phyloP scores from a whole-genome alignment of 1,284 basidiomycete genomes.

The Sutorius eximius region DNA sequence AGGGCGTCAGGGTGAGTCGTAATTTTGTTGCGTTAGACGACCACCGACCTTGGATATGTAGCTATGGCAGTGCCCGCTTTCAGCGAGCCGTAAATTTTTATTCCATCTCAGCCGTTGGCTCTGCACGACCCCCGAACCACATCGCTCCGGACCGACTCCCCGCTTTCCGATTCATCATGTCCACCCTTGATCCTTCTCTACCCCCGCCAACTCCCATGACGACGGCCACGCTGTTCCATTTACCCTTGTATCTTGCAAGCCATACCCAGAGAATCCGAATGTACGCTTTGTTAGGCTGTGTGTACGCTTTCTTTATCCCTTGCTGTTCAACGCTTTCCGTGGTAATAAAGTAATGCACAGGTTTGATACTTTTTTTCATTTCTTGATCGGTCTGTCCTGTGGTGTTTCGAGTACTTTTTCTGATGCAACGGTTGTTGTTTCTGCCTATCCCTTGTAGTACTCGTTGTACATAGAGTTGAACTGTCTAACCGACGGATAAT shows the following conservation, averaged over 20 bases:
- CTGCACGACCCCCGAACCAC: background rate
- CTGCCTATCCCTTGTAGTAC: constrained; percentile 10
- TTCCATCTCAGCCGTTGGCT: background rate
- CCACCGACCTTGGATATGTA: background rate
- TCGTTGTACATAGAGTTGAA: constrained; percentile 12
- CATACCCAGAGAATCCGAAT: constrained; percentile 13
- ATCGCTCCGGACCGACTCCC: background rate
- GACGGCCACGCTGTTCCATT: background rate
- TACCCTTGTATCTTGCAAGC: constrained; percentile 8
- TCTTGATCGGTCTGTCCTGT: background rate
- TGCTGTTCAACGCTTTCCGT: constrained; percentile 9
- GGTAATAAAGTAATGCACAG: constrained; percentile 2
- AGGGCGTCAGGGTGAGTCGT: constrained; percentile 8
- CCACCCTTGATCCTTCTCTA: background rate
- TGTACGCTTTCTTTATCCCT: constrained; percentile 19
- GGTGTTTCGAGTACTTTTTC: background rate
- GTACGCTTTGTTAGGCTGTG: constrained; percentile 18
- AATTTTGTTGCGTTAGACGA: background rate
- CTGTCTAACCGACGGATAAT: background rate
- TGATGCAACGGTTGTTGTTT: background rate
- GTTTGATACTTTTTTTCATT: background rate
- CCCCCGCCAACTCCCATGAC: background rate
- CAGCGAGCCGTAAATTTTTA: background rate
- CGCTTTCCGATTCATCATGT: background rate
- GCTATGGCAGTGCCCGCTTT: constrained; percentile 2